A percentile compares a stretch with the other conserved stretches of the same genome.
Conservation (phyloP, 2,329 filamentous ascomycete species). For the Fusarium ambrosium region DNA sequence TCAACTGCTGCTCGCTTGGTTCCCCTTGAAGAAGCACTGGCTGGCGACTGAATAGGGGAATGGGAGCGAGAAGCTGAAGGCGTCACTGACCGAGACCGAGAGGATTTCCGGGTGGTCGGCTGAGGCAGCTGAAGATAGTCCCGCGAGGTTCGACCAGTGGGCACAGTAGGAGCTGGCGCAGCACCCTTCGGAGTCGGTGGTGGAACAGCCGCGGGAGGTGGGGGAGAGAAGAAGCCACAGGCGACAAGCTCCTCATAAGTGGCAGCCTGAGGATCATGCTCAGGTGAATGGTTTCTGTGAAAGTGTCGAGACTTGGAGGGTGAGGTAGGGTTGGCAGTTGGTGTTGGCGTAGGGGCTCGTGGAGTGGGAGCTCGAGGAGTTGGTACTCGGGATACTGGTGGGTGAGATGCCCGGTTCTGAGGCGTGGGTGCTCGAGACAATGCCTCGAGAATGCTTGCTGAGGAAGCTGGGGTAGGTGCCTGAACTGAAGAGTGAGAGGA, state of each 20-base stretch:
- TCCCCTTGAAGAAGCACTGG: constrained; percentile 58
- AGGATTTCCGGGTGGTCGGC: constrained; percentile 40
- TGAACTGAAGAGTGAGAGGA: constrained; percentile 18
- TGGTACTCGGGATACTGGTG: constrained; percentile 28
- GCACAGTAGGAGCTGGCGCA: constrained; percentile 38
- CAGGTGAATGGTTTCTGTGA: constrained; percentile 23
- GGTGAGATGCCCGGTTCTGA: constrained; percentile 10
- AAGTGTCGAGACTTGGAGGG: constrained; percentile 28
- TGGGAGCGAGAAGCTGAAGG: constrained; percentile 36
- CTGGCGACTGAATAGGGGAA: constrained; percentile 50
- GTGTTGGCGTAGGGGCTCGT: constrained; percentile 27
- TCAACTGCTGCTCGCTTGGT: constrained; percentile 63
- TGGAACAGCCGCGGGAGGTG: constrained; percentile 31
- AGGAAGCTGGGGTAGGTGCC: constrained; percentile 13
- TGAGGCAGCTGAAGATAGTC: constrained; percentile 37
- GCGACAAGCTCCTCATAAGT: constrained; percentile 45
- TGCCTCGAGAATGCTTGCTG: constrained; percentile 19
- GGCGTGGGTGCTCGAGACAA: constrained; percentile 24
- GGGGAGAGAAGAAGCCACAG: constrained; percentile 45
- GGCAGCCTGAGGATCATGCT: constrained; percentile 34
- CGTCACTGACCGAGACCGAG: constrained; percentile 34
- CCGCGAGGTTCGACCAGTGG: constrained; percentile 29
- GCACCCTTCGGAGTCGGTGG: constrained; percentile 34
- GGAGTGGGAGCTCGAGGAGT: constrained; percentile 12
- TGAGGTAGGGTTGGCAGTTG: constrained; percentile 24